Evolutionary conservation across 768 basidiomycete genomes (phyloP).

Genomic region (Russula brevipes): DNA sequence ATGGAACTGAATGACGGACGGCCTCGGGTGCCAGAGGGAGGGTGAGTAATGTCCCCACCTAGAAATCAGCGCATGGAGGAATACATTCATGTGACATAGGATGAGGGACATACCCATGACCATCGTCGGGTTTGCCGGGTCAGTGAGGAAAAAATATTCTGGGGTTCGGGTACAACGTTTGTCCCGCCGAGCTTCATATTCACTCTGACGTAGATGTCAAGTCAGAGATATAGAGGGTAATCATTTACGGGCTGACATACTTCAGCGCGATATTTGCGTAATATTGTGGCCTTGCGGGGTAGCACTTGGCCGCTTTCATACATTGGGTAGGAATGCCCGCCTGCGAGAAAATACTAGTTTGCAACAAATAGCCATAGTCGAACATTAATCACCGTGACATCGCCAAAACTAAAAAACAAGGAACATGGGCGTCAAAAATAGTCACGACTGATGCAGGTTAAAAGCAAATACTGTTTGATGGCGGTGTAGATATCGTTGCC

Average conservation of each 20-base stretch:
- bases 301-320: constrained; percentile 59
- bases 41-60: constrained; percentile 79
- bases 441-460: background rate
- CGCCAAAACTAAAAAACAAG: background rate
- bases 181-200: constrained; percentile 83
- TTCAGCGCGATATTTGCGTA: constrained; percentile 76
- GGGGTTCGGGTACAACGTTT: constrained; percentile 66
- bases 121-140: constrained; percentile 67
- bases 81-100: background rate
- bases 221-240: background rate
- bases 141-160: constrained; percentile 57
- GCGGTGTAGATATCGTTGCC: constrained; percentile 70
- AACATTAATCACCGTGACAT: constrained; percentile 8
- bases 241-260: constrained; percentile 36
- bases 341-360: constrained; percentile 26
- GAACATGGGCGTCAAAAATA: background rate
- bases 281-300: constrained; percentile 63
- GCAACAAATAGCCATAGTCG: background rate
- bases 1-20: constrained; percentile 76
- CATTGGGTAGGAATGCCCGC: constrained; percentile 79
- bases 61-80: background rate
- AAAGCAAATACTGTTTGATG: constrained; percentile 67
- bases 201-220: constrained; percentile 42
- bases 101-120: constrained; percentile 53
- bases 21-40: constrained; percentile 60